phyloP scores from a whole-genome alignment of 306 rosid species.

The Oemleria cerasiformis region DNA sequence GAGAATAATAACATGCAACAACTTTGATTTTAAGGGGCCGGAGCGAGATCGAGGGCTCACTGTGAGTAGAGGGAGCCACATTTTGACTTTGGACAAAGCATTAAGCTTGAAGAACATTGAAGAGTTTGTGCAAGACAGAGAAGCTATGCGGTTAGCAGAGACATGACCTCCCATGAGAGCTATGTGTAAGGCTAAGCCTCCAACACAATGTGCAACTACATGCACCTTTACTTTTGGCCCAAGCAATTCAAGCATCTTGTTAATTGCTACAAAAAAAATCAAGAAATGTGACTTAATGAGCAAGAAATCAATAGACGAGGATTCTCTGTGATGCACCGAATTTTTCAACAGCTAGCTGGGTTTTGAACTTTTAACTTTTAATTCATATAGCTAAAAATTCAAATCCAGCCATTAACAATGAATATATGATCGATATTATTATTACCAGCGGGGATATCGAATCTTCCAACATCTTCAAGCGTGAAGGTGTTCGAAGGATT shows the following conservation, averaged over 20 bases:
- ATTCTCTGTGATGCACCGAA: too few relatives aligned
- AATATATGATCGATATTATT: not conserved
- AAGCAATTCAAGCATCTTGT: slow-evolving; percentile 33
- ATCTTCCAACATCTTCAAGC: slow-evolving; percentile 39
- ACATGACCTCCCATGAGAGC: slow-evolving; percentile 39
- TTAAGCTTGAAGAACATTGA: slow-evolving; percentile 39
- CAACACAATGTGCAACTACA: slow-evolving; percentile 40
- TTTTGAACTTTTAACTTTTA: too few relatives aligned
- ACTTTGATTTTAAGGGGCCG: not conserved
- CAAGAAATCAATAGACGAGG: not conserved
- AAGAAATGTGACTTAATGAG: not conserved
- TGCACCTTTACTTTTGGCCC: slow-evolving; percentile 22
- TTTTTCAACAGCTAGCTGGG: too few relatives aligned
- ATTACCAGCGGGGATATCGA: slow-evolving; percentile 39
- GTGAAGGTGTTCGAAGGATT: slow-evolving; percentile 30
- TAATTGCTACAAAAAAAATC: slow-evolving; percentile 17
- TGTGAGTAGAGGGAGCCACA: slow-evolving; percentile 35
- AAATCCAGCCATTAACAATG: too few relatives aligned
- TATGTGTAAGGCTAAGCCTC: slow-evolving; percentile 36
- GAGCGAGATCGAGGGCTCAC: not conserved
- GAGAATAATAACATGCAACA: too few relatives aligned
- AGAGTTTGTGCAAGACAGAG: slow-evolving; percentile 40
- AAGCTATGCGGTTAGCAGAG: slow-evolving; percentile 28
- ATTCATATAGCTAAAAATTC: too few relatives aligned
- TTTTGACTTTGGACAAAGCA: slow-evolving; percentile 32